Evolutionary conservation across 352 stramenopile species (phyloP).

Genomic region (Pythium monospermum): DNA sequence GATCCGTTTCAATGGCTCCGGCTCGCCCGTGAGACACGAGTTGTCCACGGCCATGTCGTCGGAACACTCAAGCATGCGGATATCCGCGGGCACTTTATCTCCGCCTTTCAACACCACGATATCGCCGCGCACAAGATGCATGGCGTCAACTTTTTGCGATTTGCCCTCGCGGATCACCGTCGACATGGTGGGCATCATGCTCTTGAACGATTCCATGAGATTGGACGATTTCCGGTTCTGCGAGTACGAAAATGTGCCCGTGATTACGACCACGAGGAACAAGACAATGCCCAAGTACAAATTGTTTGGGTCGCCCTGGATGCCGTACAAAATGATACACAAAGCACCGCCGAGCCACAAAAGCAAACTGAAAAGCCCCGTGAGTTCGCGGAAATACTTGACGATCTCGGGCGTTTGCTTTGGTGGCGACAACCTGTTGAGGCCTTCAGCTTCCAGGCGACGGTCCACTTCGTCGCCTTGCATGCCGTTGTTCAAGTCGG

Average conservation of each 20-base stretch:
- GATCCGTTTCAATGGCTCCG: constrained; percentile 84
- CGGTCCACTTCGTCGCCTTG: constrained; percentile 46
- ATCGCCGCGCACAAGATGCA: constrained; percentile 81
- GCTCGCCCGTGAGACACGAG: constrained; percentile 81
- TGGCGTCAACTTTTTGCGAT: constrained; percentile 71
- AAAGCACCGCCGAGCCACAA: constrained; percentile 58
- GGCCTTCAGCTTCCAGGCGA: constrained; percentile 48
- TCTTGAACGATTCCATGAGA: constrained; percentile 85
- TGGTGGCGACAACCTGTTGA: constrained; percentile 61
- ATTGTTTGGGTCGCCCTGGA: constrained; percentile 71
- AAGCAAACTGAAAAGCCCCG: constrained; percentile 64
- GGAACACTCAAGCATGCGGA: constrained; percentile 91
- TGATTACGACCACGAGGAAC: constrained; percentile 71
- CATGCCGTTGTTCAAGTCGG: constrained; percentile 48
- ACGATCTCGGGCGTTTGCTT: constrained; percentile 71
- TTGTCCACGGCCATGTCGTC: constrained; percentile 91
- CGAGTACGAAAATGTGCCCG: constrained; percentile 67
- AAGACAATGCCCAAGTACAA: constrained; percentile 73
- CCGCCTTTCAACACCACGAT: constrained; percentile 85
- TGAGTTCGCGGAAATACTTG: constrained; percentile 73
- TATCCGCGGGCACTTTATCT: constrained; percentile 93
- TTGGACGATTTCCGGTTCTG: constrained; percentile 77
- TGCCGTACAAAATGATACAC: constrained; percentile 57
- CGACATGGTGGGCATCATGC: constrained; percentile 78
- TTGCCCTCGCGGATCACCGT: constrained; percentile 77